These are phyloP conservation scores for Trichoderma asperellum DNA, from an alignment of 2,329 filamentous ascomycete species.

Conservation along the genomic window DNA sequence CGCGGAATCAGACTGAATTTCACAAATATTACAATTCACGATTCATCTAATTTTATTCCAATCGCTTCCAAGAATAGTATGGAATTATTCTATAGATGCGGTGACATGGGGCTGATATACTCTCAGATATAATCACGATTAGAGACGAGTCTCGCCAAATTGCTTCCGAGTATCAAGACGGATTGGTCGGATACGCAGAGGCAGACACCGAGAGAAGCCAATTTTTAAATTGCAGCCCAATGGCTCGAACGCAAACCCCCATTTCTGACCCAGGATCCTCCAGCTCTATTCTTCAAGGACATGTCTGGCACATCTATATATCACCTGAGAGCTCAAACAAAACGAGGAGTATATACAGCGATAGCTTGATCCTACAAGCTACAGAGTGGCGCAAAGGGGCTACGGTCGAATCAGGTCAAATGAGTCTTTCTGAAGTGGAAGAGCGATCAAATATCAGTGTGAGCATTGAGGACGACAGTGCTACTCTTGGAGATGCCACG, in stretches of 20 bases:
- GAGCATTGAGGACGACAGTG: constrained; percentile 3
- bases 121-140: constrained; percentile 65
- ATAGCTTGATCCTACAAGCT: constrained; percentile 19
- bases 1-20: constrained; percentile 88
- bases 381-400: constrained; percentile 19
- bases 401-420: not conserved
- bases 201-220: constrained; percentile 42
- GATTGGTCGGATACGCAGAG: constrained; percentile 74
- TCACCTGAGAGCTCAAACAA: constrained; percentile 17
- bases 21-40: constrained; percentile 77
- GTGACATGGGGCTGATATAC: not conserved
- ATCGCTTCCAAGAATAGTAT: constrained; percentile 36
- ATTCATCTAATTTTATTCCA: constrained; percentile 58
- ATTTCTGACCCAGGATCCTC: not conserved
- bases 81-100: not conserved
- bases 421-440: constrained; percentile 20
- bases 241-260: not conserved
- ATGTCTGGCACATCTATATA: constrained; percentile 14
- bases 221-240: too few species aligned
- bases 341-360: constrained; percentile 12
- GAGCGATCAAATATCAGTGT: constrained; percentile 16
- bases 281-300: constrained; percentile 9
- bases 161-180: constrained; percentile 86
- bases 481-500: not conserved
- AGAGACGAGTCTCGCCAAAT: constrained; percentile 88